Percentiles rank a stretch among this genome's conserved stretches.
These are phyloP conservation scores for Simplicillium sp. DNA, from an alignment of 2,329 filamentous ascomycete genomes.

Conservation along the genomic window DNA sequence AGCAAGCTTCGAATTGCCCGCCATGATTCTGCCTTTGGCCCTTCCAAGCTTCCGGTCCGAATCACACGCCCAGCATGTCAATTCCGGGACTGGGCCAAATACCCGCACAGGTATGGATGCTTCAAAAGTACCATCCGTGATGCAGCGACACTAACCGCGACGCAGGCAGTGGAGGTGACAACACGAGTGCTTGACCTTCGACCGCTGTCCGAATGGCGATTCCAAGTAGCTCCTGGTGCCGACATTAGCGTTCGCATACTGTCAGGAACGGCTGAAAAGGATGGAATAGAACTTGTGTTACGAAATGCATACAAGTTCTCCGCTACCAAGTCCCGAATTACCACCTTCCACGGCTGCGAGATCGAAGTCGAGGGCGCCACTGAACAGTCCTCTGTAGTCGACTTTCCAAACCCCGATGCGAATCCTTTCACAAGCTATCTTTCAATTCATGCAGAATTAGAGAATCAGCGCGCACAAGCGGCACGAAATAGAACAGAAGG, in stretches of 20 bases:
- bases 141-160: slow-evolving; percentile 7
- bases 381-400: slow-evolving; percentile 45
- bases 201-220: slow-evolving; percentile 68
- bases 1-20: no score
- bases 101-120: slow-evolving; percentile 41
- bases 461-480: slow-evolving; percentile 58
- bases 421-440: slow-evolving; percentile 73
- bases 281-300: slow-evolving; percentile 84
- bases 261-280: slow-evolving; percentile 80
- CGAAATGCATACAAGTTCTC: slow-evolving; percentile 73
- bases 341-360: slow-evolving; percentile 84
- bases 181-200: slow-evolving; percentile 43
- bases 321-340: slow-evolving; percentile 77
- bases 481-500: slow-evolving; percentile 41
- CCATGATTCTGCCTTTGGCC: no score
- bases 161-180: slow-evolving; percentile 25
- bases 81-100: slow-evolving; percentile 66
- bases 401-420: slow-evolving; percentile 60
- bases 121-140: not conserved
- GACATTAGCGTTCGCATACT: slow-evolving; percentile 50
- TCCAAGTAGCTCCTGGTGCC: slow-evolving; percentile 52
- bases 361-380: slow-evolving; percentile 64
- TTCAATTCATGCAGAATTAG: slow-evolving; percentile 82
- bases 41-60: not conserved
- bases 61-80: slow-evolving; percentile 45